These are phyloP conservation scores for Gnetum montanum DNA, from an alignment of 75 land plant genomes.

Conservation along the genomic window DNA sequence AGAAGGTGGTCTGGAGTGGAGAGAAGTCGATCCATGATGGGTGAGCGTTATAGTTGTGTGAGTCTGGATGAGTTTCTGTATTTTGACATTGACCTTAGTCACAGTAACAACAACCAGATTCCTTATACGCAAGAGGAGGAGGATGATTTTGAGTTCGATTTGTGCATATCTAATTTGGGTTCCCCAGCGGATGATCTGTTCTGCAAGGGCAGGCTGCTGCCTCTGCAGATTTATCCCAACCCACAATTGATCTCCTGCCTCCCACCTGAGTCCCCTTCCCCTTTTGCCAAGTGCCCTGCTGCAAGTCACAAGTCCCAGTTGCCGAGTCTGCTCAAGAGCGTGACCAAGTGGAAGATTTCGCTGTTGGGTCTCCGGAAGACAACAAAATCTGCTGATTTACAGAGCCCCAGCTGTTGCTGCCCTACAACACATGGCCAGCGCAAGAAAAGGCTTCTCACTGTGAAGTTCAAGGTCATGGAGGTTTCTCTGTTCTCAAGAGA, in stretches of 20 bases:
- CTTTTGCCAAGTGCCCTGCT: not conserved
- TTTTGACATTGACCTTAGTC: no score
- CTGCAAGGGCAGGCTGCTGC: conserved; percentile 29
- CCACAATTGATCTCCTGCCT: not conserved
- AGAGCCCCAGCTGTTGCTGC: not conserved
- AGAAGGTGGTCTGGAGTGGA: no score
- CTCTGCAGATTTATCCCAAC: conserved; percentile 17
- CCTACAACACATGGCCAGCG: not conserved
- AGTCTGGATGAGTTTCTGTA: no score
- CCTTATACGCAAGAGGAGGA: no score
- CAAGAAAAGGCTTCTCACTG: conserved; percentile 28
- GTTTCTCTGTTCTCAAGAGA: conserved; percentile 51
- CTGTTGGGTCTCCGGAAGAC: conserved; percentile 36
- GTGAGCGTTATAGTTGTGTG: no score
- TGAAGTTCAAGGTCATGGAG: conserved; percentile 57
- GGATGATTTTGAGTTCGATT: no score
- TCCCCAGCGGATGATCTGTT: conserved; percentile 26
- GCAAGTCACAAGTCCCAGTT: conserved; percentile 16
- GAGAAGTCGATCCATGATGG: no score
- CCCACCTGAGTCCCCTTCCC: conserved; percentile 3
- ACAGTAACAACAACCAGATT: no score
- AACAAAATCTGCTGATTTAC: conserved; percentile 5
- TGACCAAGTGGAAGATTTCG: conserved; percentile 41
- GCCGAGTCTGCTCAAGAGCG: conserved; percentile 31
- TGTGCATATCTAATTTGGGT: no score